Evolutionary conservation across 2,329 filamentous ascomycete genomes (phyloP).

Genomic region (Berkeleyomyces basicola): DNA sequence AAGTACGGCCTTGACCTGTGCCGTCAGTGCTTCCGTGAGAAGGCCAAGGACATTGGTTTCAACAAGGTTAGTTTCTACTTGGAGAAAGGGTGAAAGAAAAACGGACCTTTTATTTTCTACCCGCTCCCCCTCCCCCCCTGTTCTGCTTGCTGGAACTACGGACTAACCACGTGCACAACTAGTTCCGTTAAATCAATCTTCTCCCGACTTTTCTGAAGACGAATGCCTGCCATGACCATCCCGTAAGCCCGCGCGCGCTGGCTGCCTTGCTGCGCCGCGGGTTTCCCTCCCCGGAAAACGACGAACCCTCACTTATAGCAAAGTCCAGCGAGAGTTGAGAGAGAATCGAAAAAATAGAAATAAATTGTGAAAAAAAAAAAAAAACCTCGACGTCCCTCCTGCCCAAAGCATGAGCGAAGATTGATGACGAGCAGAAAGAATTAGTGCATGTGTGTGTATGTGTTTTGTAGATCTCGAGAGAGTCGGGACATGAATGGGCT

Average conservation of each 20-base stretch:
- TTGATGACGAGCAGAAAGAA: no score
- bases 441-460: no score
- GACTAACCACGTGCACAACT: constrained; percentile 2
- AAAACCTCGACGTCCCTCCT: neutral
- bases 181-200: constrained; percentile 14
- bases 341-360: constrained; percentile 14
- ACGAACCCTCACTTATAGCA: constrained; percentile 12
- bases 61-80: constrained; percentile 39
- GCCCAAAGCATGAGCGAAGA: no score
- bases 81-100: neutral
- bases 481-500: no score
- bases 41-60: constrained; percentile 56
- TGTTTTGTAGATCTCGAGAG: no score
- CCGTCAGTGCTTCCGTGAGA: constrained; percentile 66
- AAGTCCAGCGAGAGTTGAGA: constrained; percentile 12
- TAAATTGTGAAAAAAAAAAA: constrained; percentile 11
- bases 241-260: neutral
- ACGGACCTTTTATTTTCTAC: neutral
- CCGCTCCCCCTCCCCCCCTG: neutral
- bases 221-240: constrained; percentile 13
- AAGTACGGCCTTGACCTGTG: constrained; percentile 94
- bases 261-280: neutral
- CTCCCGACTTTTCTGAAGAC: constrained; percentile 13
- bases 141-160: neutral
- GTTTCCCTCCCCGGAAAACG: constrained; percentile 2